phyloP scores from a whole-genome alignment of 2,329 filamentous ascomycete genomes.

The Neurospora sp. region DNA sequence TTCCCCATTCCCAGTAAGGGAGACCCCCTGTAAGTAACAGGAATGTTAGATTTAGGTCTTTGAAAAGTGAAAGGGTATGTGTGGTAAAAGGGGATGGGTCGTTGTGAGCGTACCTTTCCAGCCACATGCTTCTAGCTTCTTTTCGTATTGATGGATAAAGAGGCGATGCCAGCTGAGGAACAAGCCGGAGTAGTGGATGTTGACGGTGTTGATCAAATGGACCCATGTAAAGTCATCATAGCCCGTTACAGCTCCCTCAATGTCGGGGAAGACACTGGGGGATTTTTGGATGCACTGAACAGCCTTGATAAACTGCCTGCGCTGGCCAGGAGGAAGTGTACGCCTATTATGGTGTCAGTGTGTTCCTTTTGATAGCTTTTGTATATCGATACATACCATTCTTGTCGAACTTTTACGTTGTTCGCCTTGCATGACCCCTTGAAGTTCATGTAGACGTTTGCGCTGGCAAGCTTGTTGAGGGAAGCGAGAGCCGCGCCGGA shows the following conservation, averaged over 20 bases:
- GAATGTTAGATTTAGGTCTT: neutral
- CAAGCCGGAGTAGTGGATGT: constrained; percentile 13
- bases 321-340: constrained; percentile 10
- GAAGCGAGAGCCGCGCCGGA: constrained; percentile 10
- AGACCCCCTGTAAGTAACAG: constrained; percentile 1
- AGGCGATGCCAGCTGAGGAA: constrained; percentile 29
- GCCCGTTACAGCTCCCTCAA: neutral
- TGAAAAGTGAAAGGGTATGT: neutral
- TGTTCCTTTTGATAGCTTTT: neutral
- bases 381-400: constrained; percentile 2
- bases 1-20: constrained; percentile 31
- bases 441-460: constrained; percentile 5
- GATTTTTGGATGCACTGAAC: constrained; percentile 12
- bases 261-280: constrained; percentile 5
- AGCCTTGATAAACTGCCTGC: constrained; percentile 11
- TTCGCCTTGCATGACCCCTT: constrained; percentile 6
- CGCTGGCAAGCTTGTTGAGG: constrained; percentile 11
- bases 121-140: constrained; percentile 25
- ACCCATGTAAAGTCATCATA: constrained; percentile 16
- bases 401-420: constrained; percentile 28
- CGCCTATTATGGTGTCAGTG: constrained; percentile 5
- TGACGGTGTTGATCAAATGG: constrained; percentile 6
- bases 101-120: constrained; percentile 23
- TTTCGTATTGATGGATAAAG: constrained; percentile 26
- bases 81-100: constrained; percentile 9